These are phyloP conservation scores for Penicillium aurantiogriseum DNA, from an alignment of 2,329 filamentous ascomycete genomes.

Conservation along the genomic window DNA sequence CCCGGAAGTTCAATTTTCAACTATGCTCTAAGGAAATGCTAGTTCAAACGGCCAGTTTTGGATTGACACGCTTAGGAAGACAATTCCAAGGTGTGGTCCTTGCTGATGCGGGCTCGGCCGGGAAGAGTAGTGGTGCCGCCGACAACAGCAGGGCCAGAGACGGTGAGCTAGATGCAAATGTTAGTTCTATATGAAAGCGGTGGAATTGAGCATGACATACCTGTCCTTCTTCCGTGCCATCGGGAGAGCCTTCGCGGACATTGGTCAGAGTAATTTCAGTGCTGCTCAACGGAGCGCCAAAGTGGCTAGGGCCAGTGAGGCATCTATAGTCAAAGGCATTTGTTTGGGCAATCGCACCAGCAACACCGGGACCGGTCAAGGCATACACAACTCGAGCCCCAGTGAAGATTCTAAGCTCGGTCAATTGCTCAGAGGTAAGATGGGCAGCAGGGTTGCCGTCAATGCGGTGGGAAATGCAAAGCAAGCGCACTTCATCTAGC, in stretches of 20 bases:
- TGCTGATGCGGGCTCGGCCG: constrained; percentile 62
- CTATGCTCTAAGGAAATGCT: neutral
- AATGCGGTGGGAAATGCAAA: constrained; percentile 74
- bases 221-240: constrained; percentile 57
- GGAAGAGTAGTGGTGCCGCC: constrained; percentile 65
- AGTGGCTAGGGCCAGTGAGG: constrained; percentile 58
- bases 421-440: constrained; percentile 68
- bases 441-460: constrained; percentile 60
- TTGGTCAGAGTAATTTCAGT: constrained; percentile 70
- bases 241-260: constrained; percentile 32
- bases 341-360: constrained; percentile 84
- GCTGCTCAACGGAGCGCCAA: constrained; percentile 76
- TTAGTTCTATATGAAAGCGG: neutral
- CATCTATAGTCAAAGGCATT: constrained; percentile 81
- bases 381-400: constrained; percentile 81
- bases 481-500: constrained; percentile 70
- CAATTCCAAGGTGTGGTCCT: constrained; percentile 70
- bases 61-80: constrained; percentile 7
- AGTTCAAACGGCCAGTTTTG: neutral
- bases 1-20: neutral
- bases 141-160: constrained; percentile 70
- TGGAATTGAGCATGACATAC: constrained; percentile 45
- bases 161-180: constrained; percentile 57
- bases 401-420: constrained; percentile 78
- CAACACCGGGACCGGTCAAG: constrained; percentile 76